Evolutionary conservation across 345 rosid genomes (phyloP).

Genomic region (Bruguiera sexangula): DNA sequence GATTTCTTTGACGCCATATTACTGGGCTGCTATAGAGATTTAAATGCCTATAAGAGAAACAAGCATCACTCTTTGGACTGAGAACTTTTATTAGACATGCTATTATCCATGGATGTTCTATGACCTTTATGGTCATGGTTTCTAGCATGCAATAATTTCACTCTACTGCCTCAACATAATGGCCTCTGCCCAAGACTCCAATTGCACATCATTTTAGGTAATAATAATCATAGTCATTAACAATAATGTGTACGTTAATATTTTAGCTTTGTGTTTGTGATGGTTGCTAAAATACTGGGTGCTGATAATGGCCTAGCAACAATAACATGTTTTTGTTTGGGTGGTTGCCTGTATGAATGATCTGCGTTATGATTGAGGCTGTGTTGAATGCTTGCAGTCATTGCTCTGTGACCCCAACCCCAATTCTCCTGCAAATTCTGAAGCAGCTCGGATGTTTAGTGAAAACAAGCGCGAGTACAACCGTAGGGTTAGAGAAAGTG

Average conservation of each 20-base stretch:
- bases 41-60: background rate
- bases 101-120: background rate
- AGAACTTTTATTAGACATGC: background rate
- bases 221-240: background rate
- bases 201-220: background rate
- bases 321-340: background rate
- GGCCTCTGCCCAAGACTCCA: background rate
- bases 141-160: background rate
- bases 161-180: background rate
- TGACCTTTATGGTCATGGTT: background rate
- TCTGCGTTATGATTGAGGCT: background rate
- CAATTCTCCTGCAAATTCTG: slow-evolving; percentile 96
- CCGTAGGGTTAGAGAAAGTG: slow-evolving; percentile 81
- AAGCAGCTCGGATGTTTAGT: slow-evolving; percentile 96
- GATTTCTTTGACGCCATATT: background rate
- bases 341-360: background rate
- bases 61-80: background rate
- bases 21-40: background rate
- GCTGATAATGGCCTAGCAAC: background rate
- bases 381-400: slow-evolving; percentile 43
- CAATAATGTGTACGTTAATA: too few relatives aligned
- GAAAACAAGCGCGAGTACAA: slow-evolving; percentile 96
- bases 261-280: background rate
- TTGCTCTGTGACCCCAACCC: slow-evolving; percentile 96
- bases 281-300: background rate